phyloP scores from a whole-genome alignment of 805 yeast species.

The Starmerella apis region DNA sequence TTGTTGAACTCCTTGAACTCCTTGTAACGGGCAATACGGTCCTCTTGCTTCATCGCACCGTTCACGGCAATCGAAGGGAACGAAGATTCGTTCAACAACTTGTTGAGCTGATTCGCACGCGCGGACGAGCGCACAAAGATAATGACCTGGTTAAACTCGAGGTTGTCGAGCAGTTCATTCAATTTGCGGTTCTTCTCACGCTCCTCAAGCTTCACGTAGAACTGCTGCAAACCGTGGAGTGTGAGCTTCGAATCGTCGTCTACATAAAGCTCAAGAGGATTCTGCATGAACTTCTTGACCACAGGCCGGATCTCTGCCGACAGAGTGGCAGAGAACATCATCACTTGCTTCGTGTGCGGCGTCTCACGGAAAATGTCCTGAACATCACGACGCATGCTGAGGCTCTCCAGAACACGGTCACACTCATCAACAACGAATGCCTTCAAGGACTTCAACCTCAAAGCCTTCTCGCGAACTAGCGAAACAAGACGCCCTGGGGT shows the following conservation, averaged over 20 bases:
- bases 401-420: conserved; percentile 87
- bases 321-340: conserved; percentile 98
- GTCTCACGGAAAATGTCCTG: conserved; percentile 96
- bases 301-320: conserved; percentile 90
- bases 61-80: conserved; percentile 97
- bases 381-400: conserved; percentile 96
- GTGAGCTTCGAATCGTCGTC: conserved; percentile 97
- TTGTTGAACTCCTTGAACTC: conserved; percentile 95
- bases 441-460: conserved; percentile 80
- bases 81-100: conserved; percentile 77
- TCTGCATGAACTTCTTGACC: conserved; percentile 96
- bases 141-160: conserved; percentile 96
- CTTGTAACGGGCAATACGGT: conserved; percentile 93
- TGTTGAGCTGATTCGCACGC: conserved; percentile 87
- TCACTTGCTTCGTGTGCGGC: conserved; percentile 96
- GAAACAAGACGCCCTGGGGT: conserved; percentile 98
- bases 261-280: conserved; percentile 92
- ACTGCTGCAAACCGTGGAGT: conserved; percentile 95
- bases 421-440: conserved; percentile 95
- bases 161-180: conserved; percentile 81
- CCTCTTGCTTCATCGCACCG: conserved; percentile 91
- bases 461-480: conserved; percentile 78
- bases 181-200: conserved; percentile 86
- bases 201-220: conserved; percentile 80
- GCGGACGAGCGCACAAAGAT: conserved; percentile 85